These are phyloP conservation scores for Amanita jacksonii DNA, from an alignment of 768 basidiomycete species.

Conservation along the genomic window DNA sequence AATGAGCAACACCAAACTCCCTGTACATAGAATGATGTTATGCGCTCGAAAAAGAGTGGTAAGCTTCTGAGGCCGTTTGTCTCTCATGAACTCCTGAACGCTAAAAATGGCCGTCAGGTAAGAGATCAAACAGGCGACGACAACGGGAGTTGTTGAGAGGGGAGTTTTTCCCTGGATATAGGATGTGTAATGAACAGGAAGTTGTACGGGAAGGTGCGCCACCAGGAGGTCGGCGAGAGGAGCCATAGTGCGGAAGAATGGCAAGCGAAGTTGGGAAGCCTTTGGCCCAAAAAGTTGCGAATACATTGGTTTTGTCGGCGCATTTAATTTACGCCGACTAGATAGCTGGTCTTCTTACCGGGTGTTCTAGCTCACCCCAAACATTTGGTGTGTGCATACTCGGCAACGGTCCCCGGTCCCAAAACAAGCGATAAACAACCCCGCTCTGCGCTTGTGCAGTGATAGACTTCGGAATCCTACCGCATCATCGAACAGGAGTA, in stretches of 20 bases:
- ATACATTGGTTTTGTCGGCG: too few relatives aligned
- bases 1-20: conserved; percentile 73
- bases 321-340: too few relatives aligned
- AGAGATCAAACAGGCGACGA: conserved; percentile 55
- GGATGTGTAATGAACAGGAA: conserved; percentile 46
- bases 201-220: conserved; percentile 42
- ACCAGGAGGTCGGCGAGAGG: conserved; percentile 67
- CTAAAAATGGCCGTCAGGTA: conserved; percentile 90
- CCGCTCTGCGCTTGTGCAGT: too few relatives aligned
- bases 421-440: too few relatives aligned
- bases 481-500: too few relatives aligned
- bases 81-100: conserved; percentile 77
- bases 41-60: conserved; percentile 81
- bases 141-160: conserved; percentile 71
- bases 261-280: background rate
- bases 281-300: too few relatives aligned
- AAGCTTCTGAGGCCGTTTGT: conserved; percentile 61
- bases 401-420: too few relatives aligned
- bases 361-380: too few relatives aligned
- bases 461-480: too few relatives aligned
- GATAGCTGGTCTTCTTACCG: too few relatives aligned
- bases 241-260: conserved; percentile 40
- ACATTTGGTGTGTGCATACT: too few relatives aligned
- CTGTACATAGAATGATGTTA: conserved; percentile 80
- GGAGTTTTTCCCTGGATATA: conserved; percentile 76